phyloP scores from a whole-genome alignment of 139 green algal genomes.

The Chlorella sp. region DNA sequence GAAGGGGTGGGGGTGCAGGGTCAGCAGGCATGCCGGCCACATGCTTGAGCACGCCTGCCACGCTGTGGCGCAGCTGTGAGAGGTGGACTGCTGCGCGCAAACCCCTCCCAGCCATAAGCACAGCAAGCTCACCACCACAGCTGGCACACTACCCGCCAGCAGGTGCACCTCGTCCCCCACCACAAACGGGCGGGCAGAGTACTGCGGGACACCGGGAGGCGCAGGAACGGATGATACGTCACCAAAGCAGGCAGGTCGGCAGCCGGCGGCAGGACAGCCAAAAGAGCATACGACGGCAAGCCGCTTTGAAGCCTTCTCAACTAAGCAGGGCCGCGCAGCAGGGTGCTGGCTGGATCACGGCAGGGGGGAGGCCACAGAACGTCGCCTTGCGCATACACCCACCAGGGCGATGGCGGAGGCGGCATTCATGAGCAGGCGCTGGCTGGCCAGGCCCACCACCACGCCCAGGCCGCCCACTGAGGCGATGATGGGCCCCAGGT shows the following conservation, averaged over 20 bases:
- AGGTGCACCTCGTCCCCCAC: conserved; percentile 37
- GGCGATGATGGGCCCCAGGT: conserved; percentile 40
- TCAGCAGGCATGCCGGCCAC: neutral
- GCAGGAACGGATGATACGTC: too few relatives aligned
- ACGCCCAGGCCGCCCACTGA: conserved; percentile 36
- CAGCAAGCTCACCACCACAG: neutral
- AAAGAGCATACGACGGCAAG: too few relatives aligned
- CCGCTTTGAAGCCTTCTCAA: too few relatives aligned
- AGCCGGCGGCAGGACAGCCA: too few relatives aligned
- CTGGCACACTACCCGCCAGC: neutral
- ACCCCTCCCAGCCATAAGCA: too few relatives aligned
- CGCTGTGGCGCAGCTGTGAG: too few relatives aligned
- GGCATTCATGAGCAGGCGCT: conserved; percentile 28
- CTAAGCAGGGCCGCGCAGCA: too few relatives aligned
- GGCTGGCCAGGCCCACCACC: conserved; percentile 36
- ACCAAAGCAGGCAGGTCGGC: too few relatives aligned
- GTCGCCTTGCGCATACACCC: neutral
- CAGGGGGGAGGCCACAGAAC: too few relatives aligned
- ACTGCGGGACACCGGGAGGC: neutral
- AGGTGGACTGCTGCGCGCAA: too few relatives aligned
- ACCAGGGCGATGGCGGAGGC: conserved; percentile 34
- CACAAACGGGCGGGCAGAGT: conserved; percentile 28
- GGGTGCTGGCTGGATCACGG: too few relatives aligned
- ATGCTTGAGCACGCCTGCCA: too few relatives aligned
- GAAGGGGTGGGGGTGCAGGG: neutral